phyloP scores from a whole-genome alignment of 352 stramenopile genomes.

The Peronospora farinosa region DNA sequence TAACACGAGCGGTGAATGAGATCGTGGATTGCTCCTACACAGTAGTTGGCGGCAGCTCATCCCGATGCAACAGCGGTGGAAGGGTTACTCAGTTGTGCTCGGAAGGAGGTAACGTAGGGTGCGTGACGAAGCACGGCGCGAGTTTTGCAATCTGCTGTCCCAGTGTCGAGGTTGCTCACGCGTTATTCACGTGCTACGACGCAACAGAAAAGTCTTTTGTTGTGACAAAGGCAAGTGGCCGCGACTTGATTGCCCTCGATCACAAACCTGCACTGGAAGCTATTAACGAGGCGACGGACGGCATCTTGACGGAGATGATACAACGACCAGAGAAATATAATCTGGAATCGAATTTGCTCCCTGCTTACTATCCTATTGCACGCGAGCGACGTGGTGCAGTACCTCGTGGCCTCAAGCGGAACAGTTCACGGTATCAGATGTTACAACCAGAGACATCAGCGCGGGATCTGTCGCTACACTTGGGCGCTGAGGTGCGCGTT shows the following conservation, averaged over 20 bases:
- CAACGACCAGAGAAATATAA: conserved; percentile 58
- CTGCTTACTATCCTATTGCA: conserved; percentile 68
- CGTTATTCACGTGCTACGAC: conserved; percentile 81
- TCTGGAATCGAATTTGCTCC: conserved; percentile 53
- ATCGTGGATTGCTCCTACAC: conserved; percentile 70
- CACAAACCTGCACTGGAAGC: conserved; percentile 63
- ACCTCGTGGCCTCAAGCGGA: conserved; percentile 32
- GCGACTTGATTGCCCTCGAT: conserved; percentile 56
- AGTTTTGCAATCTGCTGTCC: conserved; percentile 76
- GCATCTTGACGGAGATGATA: conserved; percentile 63
- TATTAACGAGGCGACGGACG: conserved; percentile 70
- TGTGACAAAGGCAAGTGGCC: conserved; percentile 56
- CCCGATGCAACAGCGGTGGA: conserved; percentile 24
- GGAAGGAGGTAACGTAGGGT: conserved; percentile 49
- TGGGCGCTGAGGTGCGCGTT: conserved; percentile 48
- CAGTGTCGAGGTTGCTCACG: conserved; percentile 70
- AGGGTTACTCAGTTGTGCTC: conserved; percentile 69
- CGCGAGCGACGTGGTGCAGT: conserved; percentile 38
- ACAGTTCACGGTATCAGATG: conserved; percentile 54
- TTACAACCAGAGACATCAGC: conserved; percentile 60
- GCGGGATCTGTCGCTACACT: conserved; percentile 42
- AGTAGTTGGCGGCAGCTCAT: conserved; percentile 54
- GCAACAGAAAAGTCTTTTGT: conserved; percentile 60
- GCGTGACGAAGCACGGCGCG: conserved; percentile 60
- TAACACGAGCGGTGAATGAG: conserved; percentile 61